Evolutionary conservation across 108 stramenopile genomes (phyloP).

Genomic region (Nitzschia sp.): DNA sequence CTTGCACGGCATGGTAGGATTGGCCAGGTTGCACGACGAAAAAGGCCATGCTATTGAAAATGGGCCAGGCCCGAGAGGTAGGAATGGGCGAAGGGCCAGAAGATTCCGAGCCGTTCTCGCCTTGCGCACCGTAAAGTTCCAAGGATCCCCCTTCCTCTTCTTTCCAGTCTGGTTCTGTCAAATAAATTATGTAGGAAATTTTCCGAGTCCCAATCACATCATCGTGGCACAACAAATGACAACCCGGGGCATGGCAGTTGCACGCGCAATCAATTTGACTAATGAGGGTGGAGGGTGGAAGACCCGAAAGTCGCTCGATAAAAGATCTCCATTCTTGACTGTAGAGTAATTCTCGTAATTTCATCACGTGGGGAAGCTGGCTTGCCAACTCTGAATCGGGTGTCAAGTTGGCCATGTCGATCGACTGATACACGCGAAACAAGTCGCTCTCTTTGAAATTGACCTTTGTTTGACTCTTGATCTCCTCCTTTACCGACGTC

Average conservation of each 20-base stretch:
- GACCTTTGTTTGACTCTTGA: conserved; percentile 87
- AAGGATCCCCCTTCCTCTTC: conserved; percentile 88
- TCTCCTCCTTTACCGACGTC: conserved; percentile 69
- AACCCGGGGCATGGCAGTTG: conserved; percentile 92
- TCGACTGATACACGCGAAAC: conserved; percentile 91
- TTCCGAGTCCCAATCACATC: conserved; percentile 95
- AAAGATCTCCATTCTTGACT: conserved; percentile 82
- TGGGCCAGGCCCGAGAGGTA: conserved; percentile 25
- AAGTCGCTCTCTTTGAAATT: conserved; percentile 97
- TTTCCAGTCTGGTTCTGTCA: conserved; percentile 85
- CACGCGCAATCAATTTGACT: conserved; percentile 92
- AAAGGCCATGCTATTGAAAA: conserved; percentile 90
- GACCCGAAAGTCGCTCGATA: conserved; percentile 75
- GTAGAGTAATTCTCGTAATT: conserved; percentile 81
- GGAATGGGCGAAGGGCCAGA: conserved; percentile 57
- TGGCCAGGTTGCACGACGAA: conserved; percentile 90
- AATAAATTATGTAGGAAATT: conserved; percentile 93
- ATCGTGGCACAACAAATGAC: conserved; percentile 97
- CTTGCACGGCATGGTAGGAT: conserved; percentile 96
- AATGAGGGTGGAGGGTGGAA: conserved; percentile 65
- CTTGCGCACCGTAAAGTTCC: conserved; percentile 79
- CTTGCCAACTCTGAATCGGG: conserved; percentile 45
- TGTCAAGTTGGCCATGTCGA: conserved; percentile 79
- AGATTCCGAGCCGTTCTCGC: conserved; percentile 21
- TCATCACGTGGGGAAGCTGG: conserved; percentile 76